Conservation (phyloP, 2,329 filamentous ascomycete species). For the Orbilia javanica region DNA sequence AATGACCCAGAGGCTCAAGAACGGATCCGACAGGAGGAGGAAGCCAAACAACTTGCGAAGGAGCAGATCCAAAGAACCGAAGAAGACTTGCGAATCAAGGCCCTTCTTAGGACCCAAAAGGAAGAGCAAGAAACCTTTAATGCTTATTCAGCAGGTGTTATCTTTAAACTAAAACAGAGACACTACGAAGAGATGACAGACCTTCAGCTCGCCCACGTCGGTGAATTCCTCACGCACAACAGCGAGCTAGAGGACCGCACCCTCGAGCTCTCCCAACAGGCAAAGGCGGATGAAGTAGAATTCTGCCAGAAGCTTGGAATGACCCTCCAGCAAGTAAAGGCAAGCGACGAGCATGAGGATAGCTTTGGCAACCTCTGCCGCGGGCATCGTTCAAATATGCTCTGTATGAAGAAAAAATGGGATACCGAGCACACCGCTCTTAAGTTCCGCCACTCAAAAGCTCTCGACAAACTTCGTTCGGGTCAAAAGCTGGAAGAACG, state of each 20-base stretch:
- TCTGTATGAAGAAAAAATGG: constrained; percentile 49
- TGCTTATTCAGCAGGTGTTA: constrained; percentile 24
- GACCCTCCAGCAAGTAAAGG: constrained; percentile 27
- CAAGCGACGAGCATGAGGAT: constrained; percentile 5
- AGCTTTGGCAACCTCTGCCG: constrained; percentile 24
- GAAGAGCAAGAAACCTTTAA: constrained; percentile 45
- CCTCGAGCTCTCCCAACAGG: constrained; percentile 31
- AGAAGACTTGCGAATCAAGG: constrained; percentile 41
- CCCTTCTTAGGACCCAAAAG: constrained; percentile 43
- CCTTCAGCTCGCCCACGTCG: constrained; percentile 52
- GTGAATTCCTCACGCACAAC: constrained; percentile 49
- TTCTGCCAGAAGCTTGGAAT: constrained; percentile 47
- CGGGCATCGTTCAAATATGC: constrained; percentile 37
- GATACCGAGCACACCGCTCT: constrained; percentile 37
- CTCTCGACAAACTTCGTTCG: constrained; percentile 27
- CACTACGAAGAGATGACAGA: constrained; percentile 57
- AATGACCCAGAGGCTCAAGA: constrained; percentile 22
- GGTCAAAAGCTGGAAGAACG: constrained; percentile 35
- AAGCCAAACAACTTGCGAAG: constrained; percentile 20
- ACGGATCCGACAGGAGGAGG: constrained; percentile 23
- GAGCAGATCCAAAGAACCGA: constrained; percentile 31
- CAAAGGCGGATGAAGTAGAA: constrained; percentile 23
- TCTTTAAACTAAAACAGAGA: constrained; percentile 49
- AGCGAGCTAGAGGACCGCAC: constrained; percentile 51
- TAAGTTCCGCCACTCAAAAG: constrained; percentile 29